phyloP scores from a whole-genome alignment of 345 rosid species.

The Cardiospermum halicacabum region DNA sequence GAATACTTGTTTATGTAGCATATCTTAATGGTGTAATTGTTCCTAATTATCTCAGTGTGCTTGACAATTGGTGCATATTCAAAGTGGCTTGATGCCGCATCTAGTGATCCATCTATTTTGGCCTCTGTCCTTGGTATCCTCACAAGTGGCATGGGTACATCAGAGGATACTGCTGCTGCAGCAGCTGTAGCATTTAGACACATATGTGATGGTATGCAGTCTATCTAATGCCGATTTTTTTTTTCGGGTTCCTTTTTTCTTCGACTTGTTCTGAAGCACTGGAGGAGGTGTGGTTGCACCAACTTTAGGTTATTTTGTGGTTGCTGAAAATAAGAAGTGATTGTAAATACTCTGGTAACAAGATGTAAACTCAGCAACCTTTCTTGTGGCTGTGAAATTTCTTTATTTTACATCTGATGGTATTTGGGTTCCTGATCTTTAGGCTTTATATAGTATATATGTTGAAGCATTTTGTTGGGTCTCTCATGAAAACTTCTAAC shows the following conservation, averaged over 20 bases:
- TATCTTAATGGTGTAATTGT: constrained; percentile 10
- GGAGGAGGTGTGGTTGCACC: background rate
- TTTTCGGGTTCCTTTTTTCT: background rate
- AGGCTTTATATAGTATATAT: background rate
- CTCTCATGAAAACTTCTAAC: background rate
- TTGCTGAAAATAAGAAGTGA: too few relatives aligned
- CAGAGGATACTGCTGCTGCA: constrained; percentile 97
- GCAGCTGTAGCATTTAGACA: constrained; percentile 97
- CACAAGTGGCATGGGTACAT: constrained; percentile 83
- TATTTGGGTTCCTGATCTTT: background rate
- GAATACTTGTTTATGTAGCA: background rate
- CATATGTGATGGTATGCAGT: constrained; percentile 70
- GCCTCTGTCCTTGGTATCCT: constrained; percentile 71
- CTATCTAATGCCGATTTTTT: constrained; percentile 1
- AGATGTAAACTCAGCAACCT: too few relatives aligned
- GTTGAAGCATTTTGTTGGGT: background rate
- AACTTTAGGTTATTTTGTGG: background rate
- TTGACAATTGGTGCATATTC: constrained; percentile 95
- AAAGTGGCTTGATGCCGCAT: constrained; percentile 87
- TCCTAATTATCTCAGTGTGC: constrained; percentile 65
- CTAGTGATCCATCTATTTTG: constrained; percentile 65
- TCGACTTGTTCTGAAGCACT: background rate
- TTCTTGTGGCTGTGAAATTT: background rate
- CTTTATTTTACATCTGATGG: background rate
- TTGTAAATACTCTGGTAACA: too few relatives aligned